Base-by-base conservation (phyloP, 805 yeast species). In the Nakazawaea anatomiae region DNA sequence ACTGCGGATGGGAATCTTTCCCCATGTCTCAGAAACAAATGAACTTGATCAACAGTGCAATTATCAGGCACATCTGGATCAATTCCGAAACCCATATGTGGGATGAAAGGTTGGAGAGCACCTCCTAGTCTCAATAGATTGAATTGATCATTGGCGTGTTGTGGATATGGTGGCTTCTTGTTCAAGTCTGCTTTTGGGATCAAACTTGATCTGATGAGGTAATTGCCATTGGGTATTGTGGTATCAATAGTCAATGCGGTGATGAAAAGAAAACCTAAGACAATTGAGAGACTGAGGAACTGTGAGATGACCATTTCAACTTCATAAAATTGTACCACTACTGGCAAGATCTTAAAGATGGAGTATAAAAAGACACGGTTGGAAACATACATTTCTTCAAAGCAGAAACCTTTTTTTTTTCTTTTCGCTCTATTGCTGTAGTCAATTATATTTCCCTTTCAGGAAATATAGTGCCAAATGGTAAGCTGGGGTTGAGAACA, bases 11-110 rank as follows among this genome's bases (percentile, higher is more conserved):
- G 82, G 60, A 68, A 80, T 48, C 87, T 69, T 59, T 80, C 87
- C 12, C 85, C 86, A 54, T 82, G 87, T 55, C 87, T 73, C 51
- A 72, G 67, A 38, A 75, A 57, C 56, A 75, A 60, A 55, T 76
- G 76, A 7, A 79, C 85, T 60, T 81, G 85, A 54, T 78, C 80
- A 44, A 80, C 69, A 0, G 63, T 57, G 60, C 85, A 79, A 36
- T 71, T 72, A 1, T 57, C 62, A 12, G 87, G 87, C 1, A 76
- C 64, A 25, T 76, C 79, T 41, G 78, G 69, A 44, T 72, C 68
- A 44, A 82, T 74, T 12, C 87, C 86, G 52, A 58, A 72, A 0
- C 84, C 82, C 5, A 71, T 67, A 48, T 74, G 69, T 52, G 73
- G 75, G 10, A 73, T 59, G 59, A 72, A 80, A 8, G 86, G 86